Conservation (phyloP, 2,329 filamentous ascomycete genomes). For the Aspergillus brunneoviolaceus region DNA sequence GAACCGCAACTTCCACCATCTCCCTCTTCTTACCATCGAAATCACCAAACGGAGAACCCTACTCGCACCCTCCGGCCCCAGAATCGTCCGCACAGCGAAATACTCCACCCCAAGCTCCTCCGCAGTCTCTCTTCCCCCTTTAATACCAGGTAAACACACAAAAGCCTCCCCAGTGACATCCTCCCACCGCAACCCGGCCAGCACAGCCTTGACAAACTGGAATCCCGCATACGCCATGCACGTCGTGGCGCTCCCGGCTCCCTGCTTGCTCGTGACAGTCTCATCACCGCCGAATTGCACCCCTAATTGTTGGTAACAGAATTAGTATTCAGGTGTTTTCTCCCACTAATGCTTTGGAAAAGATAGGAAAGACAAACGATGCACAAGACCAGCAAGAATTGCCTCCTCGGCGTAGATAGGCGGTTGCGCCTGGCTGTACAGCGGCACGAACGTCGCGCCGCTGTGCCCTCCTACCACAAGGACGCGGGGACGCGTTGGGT, state of each 20-base stretch:
- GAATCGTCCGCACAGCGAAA: background rate
- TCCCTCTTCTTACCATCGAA: background rate
- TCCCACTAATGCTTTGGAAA: no score
- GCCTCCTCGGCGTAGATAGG: background rate
- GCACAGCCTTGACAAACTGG: background rate
- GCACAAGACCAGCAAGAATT: background rate
- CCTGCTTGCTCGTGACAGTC: background rate
- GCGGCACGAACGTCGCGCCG: background rate
- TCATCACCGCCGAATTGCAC: background rate
- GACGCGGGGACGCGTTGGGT: background rate
- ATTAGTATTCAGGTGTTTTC: no score
- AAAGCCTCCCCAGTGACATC: background rate
- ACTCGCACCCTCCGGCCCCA: background rate
- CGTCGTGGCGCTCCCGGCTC: background rate
- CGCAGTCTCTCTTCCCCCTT: background rate
- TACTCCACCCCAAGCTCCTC: background rate
- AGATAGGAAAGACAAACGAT: background rate
- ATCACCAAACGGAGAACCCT: background rate
- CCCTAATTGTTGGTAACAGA: background rate
- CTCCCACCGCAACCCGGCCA: background rate
- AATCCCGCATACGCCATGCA: background rate
- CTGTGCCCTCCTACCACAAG: background rate
- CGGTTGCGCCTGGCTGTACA: background rate
- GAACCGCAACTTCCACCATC: background rate
- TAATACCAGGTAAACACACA: background rate